Evolutionary conservation across 371 early-diverging fungal species (phyloP).

Genomic region (Gilbertella persicaria): DNA sequence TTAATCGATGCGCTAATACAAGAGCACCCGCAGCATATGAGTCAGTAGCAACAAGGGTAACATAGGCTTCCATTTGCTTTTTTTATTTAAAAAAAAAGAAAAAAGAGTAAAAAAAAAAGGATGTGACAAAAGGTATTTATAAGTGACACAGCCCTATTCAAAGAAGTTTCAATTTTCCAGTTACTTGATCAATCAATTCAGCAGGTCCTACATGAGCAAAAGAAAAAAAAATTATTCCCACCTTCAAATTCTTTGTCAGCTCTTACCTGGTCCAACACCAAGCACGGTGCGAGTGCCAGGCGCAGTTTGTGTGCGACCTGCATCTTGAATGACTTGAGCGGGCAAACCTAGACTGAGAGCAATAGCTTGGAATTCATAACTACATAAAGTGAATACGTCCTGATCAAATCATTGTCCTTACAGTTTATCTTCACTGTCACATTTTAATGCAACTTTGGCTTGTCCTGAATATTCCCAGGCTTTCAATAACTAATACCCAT

Average conservation of each 20-base stretch:
- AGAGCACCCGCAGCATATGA: conserved; percentile 86
- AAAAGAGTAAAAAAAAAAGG: conserved; percentile 2
- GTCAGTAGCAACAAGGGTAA: conserved; percentile 77
- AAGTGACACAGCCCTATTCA: conserved; percentile 29
- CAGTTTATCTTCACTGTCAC: conserved; percentile 81
- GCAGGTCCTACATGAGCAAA: conserved; percentile 59
- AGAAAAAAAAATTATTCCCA: no score
- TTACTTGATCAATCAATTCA: conserved; percentile 75
- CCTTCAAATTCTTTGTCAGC: background rate
- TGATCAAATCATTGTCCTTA: conserved; percentile 26
- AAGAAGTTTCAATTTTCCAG: conserved; percentile 86
- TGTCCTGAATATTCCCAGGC: conserved; percentile 84
- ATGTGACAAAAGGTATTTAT: background rate
- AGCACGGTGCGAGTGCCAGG: conserved; percentile 95
- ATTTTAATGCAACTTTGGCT: conserved; percentile 87
- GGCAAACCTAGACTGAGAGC: conserved; percentile 75
- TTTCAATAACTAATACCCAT: conserved; percentile 45
- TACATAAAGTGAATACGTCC: conserved; percentile 18
- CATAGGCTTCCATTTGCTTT: conserved; percentile 57
- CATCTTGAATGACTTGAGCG: conserved; percentile 88
- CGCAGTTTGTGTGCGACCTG: conserved; percentile 98
- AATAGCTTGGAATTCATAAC: conserved; percentile 70
- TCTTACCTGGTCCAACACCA: conserved; percentile 92
- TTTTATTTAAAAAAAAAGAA: background rate
- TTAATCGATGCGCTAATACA: conserved; percentile 77